Base-by-base conservation (phyloP, 169 alveolate genomes). In the Plasmodium reichenowi region DNA sequence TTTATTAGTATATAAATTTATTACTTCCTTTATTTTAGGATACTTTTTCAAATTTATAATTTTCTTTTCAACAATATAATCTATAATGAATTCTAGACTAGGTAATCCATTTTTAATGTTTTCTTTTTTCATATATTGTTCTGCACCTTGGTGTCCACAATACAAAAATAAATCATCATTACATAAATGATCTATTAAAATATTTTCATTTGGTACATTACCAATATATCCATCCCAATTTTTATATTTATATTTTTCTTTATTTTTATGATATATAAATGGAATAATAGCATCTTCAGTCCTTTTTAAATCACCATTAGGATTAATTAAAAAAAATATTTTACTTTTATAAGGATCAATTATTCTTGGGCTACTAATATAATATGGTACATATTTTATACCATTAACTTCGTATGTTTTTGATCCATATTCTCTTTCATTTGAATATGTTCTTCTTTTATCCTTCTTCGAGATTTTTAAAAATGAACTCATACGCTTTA, bases 81-180 rank as follows among this genome's bases (percentile, higher is more conserved):
- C 45, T 5, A 32, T 32, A 32, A 32, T 32, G 32, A 29, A 13
- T 6, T 43, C 62, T 8, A 64, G 17, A 24, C 29, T 32, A 22
- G 67, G 71, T 29, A 87, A 50, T 12, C 92, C 93, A 47, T 76
- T 80, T 72, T 89, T 93, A 70, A 93, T 73, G 45, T 74, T 52
- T 43, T 91, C 92, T 47, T 76, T 54, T 73, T 88, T 78, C 24
- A 89, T 71, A 50, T 68, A 93, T 73, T 93, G 95, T 70, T 93
- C 95, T 5, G 94, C 94, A 13, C 95, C 95, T 54, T 93, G 95
- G 58, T 93, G 95, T 1, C 95, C 95, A 66, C 95, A 93, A 80
- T 93, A 93, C 24, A 93, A 43, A 68, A 88, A 89, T 59, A 76
- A 89, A 32, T 93, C 95, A 60, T 78, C 87, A 24, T 48, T 47